These are phyloP conservation scores for Aspergillus chevalieri DNA, from an alignment of 2,329 filamentous ascomycete species.

Conservation along the genomic window DNA sequence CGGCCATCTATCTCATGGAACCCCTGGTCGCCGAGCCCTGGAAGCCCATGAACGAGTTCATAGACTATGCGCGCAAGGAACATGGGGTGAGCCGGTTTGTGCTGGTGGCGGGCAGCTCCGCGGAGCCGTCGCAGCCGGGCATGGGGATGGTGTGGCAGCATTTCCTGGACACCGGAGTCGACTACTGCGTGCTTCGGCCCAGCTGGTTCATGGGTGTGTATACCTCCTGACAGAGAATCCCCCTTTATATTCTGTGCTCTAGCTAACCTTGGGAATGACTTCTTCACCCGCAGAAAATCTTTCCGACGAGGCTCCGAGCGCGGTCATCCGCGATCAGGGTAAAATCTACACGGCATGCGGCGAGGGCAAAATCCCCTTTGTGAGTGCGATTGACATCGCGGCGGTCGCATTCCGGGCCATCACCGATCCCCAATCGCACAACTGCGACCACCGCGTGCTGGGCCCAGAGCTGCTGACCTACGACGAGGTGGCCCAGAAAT, in stretches of 20 bases:
- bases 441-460: too few species aligned
- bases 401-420: conserved; percentile 39
- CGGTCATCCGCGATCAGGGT: conserved; percentile 37
- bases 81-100: too few species aligned
- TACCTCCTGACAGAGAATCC: too few species aligned
- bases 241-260: background rate
- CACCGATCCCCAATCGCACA: conserved; percentile 33
- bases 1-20: too few species aligned
- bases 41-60: too few species aligned
- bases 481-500: too few species aligned
- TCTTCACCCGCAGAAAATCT: too few species aligned
- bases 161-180: conserved; percentile 33
- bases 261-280: background rate
- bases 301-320: conserved; percentile 27
- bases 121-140: conserved; percentile 28
- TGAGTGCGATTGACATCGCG: conserved; percentile 44
- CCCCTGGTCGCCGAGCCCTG: too few species aligned
- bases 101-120: conserved; percentile 36
- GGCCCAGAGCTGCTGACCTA: too few species aligned
- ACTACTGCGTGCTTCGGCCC: conserved; percentile 42
- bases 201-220: conserved; percentile 45
- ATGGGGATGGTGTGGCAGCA: conserved; percentile 37
- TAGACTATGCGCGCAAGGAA: too few species aligned
- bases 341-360: conserved; percentile 41
- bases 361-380: conserved; percentile 42